These are phyloP conservation scores for Wallacemonas sp. DNA, from an alignment of 208 protist genomes.

Conservation along the genomic window DNA sequence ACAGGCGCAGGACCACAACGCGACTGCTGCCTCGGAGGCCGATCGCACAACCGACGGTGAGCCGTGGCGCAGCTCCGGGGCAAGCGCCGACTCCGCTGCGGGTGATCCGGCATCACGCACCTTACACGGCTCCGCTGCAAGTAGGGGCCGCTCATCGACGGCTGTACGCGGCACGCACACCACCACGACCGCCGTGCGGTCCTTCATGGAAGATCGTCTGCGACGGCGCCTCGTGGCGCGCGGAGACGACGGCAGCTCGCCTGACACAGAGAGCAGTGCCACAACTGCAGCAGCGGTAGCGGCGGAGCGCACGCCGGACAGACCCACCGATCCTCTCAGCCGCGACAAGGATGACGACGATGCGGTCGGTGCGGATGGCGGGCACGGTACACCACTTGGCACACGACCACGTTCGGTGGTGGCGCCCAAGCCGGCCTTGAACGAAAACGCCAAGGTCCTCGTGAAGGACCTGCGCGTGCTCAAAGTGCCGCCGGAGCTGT, in stretches of 20 bases:
- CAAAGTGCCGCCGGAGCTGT: slow-evolving; percentile 79
- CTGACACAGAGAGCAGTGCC: not conserved
- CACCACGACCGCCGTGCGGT: not conserved
- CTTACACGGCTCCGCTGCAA: too few species aligned
- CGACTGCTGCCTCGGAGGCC: slow-evolving; percentile 11
- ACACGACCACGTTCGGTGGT: too few species aligned
- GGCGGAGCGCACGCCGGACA: too few species aligned
- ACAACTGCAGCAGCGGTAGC: not conserved
- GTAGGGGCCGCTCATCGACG: too few species aligned
- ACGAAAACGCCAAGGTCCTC: slow-evolving; percentile 60
- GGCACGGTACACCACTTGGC: too few species aligned
- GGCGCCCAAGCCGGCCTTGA: slow-evolving; percentile 21
- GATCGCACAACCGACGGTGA: slow-evolving; percentile 4
- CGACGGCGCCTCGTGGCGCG: not conserved
- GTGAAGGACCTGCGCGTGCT: slow-evolving; percentile 85
- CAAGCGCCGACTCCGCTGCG: not conserved
- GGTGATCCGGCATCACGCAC: not conserved
- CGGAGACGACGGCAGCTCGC: not conserved
- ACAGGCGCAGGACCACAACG: not conserved
- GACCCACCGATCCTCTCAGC: too few species aligned
- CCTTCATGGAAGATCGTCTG: not conserved
- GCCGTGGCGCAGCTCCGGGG: not conserved
- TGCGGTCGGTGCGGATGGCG: too few species aligned
- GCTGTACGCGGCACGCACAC: too few species aligned
- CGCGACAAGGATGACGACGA: slow-evolving; percentile 5